Conservation (phyloP, 805 yeast species). For the Pichia pseudocactophila region DNA sequence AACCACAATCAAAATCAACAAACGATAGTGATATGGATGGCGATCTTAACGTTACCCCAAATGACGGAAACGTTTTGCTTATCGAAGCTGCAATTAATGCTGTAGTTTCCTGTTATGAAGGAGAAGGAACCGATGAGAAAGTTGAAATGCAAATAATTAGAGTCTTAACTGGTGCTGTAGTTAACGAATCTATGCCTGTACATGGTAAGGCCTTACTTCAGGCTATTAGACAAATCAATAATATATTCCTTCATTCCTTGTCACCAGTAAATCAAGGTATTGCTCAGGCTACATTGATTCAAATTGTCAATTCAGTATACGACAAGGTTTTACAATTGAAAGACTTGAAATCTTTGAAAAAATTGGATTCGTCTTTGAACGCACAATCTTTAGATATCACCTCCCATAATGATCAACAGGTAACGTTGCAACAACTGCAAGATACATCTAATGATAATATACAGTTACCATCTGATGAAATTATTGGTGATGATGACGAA, state of each 20-base stretch:
- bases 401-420: conserved; percentile 6
- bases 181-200: conserved; percentile 71
- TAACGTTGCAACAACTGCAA: conserved; percentile 56
- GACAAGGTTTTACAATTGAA: conserved; percentile 41
- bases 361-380: not conserved
- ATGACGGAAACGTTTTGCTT: conserved; percentile 37
- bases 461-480: conserved; percentile 37
- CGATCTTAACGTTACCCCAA: conserved; percentile 30
- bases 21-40: conserved; percentile 35
- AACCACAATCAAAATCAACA: conserved; percentile 14
- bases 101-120: conserved; percentile 77
- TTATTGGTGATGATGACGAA: conserved; percentile 50
- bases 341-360: not conserved
- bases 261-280: conserved; percentile 80
- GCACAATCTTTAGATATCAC: not conserved
- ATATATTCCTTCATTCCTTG: conserved; percentile 78
- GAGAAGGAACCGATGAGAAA: conserved; percentile 84
- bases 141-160: conserved; percentile 89
- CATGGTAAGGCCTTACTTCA: conserved; percentile 85
- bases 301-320: conserved; percentile 78
- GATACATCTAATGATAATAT: conserved; percentile 45
- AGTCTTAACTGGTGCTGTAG: conserved; percentile 81
- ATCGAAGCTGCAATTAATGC: conserved; percentile 81
- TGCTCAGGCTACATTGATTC: conserved; percentile 92
- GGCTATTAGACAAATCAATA: conserved; percentile 90